These are phyloP conservation scores for Infundibulicybe gibba DNA, from an alignment of 768 basidiomycete genomes.

Conservation along the genomic window DNA sequence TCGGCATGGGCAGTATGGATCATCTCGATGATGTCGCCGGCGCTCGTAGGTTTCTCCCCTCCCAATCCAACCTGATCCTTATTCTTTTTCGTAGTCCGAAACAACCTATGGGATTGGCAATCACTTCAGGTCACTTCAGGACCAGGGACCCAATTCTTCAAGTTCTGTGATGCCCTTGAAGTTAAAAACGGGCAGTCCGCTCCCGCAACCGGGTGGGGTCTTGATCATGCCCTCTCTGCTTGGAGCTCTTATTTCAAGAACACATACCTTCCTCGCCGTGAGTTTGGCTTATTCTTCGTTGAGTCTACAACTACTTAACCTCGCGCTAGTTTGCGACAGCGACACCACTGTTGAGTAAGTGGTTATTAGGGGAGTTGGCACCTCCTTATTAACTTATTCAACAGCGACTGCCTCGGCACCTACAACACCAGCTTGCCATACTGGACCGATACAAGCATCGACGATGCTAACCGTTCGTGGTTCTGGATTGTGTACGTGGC, in stretches of 20 bases:
- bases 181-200: conserved; percentile 54
- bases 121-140: conserved; percentile 48
- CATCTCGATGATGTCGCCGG: conserved; percentile 69
- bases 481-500: conserved; percentile 61
- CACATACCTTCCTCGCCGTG: conserved; percentile 43
- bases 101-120: conserved; percentile 72
- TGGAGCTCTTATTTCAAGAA: conserved; percentile 60
- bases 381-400: background rate
- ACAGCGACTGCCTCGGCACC: conserved; percentile 38
- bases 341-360: conserved; percentile 42
- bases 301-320: background rate
- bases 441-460: conserved; percentile 53
- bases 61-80: conserved; percentile 34
- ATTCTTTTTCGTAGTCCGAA: conserved; percentile 46
- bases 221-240: conserved; percentile 53
- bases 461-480: conserved; percentile 64
- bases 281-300: conserved; percentile 12
- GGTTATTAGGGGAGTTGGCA: background rate
- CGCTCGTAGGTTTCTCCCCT: conserved; percentile 33
- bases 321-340: conserved; percentile 46
- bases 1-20: conserved; percentile 51
- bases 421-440: conserved; percentile 34
- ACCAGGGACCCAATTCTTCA: conserved; percentile 42
- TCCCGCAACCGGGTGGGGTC: conserved; percentile 53
- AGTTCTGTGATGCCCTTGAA: conserved; percentile 68